Evolutionary conservation across 1,139 yeast genomes (phyloP), one percentile per base, ranked within the genome.

Genomic region (Spencermartinsiella ligniputridi): DNA sequence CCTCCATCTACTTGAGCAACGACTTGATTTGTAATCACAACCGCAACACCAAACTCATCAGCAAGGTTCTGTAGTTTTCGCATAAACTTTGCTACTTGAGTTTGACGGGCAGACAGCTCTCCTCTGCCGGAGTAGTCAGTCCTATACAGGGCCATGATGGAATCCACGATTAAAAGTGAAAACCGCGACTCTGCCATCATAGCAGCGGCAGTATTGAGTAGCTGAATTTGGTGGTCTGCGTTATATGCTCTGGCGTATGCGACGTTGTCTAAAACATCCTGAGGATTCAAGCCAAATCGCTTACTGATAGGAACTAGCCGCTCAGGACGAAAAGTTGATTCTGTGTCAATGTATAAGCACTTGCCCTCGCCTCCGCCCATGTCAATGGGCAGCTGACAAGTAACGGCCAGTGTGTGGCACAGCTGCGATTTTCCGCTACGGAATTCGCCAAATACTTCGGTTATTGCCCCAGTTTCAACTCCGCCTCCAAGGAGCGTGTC

Each of bases 321-420:
- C 40, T 83, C 84, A 1, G 98, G 97, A 61, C 98, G 76, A 66
- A 94, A 92, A 1, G 98, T 94, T 13, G 96, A 96, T 61, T 92
- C 99, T 0, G 98, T 92, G 61, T 92, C 99, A 52, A 92, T 90
- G 62, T 87, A 94, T 47, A 94, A 73, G 66, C 97, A 92, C 64
- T 94, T 89, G 33, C 99, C 98, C 69, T 92, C 99, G 41, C 97
- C 99, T 47, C 99, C 99, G 37, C 97, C 97, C 87, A 87, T 85
- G 62, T 92, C 97, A 40, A 92, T 81, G 2, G 98, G 98, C 47
- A 92, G 71, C 66, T 92, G 99, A 63, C 97, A 92, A 2, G 97
- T 90, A 9, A 94, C 96, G 0, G 97, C 96, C 50, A 94, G 72
- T 1, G 98, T 94, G 63, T 94, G 98, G 66, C 98, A 94, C 42